Base-by-base conservation (phyloP, 371 early-diverging fungal species). In the Spraguea lophii region DNA sequence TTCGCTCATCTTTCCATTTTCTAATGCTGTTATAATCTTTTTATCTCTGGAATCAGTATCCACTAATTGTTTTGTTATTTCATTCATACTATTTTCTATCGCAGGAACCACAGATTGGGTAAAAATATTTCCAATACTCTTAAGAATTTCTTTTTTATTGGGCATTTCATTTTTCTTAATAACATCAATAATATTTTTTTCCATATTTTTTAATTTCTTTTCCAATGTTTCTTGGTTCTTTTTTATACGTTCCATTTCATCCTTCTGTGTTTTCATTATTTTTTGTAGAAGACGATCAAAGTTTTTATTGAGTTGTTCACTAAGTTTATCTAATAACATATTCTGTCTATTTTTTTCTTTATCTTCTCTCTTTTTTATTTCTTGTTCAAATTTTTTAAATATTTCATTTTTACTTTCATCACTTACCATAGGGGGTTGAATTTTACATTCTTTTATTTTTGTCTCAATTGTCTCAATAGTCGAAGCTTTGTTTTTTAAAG, bases 51-150 rank as follows among this genome's bases (percentile, higher is more conserved):
- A n/a, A n/a, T n/a, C n/a, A n/a, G n/a, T n/a, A n/a, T n/a, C n/a
- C n/a, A n/a, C n/a, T n/a, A n/a, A n/a, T 49, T 69, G 70, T n/a
- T 66, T 42, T 12, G 57, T 23, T 12, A 66, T 63, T 47, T 69
- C 70, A 42, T 59, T 57, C 46, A 69, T 49, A 12, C 54, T 49
- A 43, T 58, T 62, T 46, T 69, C 70, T 0, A 69, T 35, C 6
- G 43, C 49, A 13, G 63, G 63, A 2, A 63, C 55, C 10, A 66
- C 24, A 3, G 30, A 39, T 9, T 61, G 56, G 22, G 59, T 17
- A 17, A 69, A 46, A 10, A 51, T 39, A 0, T 39, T 37, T 41
- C 63, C 66, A 1, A 58, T 32, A 52, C 38, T 36, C 3, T 53
- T 34, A 20, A 56, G 15, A 24, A 49, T 7, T 6, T 7, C 16